Conservation (phyloP, 352 stramenopile genomes). For the Phytophthora tubulina region DNA sequence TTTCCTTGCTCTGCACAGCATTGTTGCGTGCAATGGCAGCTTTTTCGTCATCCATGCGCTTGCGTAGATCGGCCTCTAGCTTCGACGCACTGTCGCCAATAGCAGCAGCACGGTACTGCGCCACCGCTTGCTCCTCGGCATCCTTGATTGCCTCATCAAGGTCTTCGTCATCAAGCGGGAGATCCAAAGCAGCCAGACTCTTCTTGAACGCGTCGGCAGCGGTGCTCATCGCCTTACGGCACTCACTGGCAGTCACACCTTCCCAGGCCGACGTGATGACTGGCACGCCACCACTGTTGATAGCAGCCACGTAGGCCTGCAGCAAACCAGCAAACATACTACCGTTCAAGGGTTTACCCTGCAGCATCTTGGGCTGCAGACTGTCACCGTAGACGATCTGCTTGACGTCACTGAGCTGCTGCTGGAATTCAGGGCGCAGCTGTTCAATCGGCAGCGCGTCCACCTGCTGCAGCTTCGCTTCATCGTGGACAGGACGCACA, state of each 20-base stretch:
- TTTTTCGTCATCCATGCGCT: conserved; percentile 82
- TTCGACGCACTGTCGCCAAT: conserved; percentile 78
- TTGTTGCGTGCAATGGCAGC: conserved; percentile 54
- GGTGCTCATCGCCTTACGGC: conserved; percentile 73
- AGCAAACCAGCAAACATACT: conserved; percentile 88
- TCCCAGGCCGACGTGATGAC: conserved; percentile 91
- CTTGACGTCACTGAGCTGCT: conserved; percentile 73
- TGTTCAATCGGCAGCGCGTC: conserved; percentile 72
- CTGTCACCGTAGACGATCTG: conserved; percentile 76
- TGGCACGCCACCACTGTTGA: conserved; percentile 89
- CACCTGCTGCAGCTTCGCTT: conserved; percentile 80
- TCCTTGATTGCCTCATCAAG: conserved; percentile 66
- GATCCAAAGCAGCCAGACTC: conserved; percentile 59
- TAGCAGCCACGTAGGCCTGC: conserved; percentile 86
- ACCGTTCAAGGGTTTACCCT: conserved; percentile 81
- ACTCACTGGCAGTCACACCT: conserved; percentile 83
- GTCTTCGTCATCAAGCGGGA: conserved; percentile 80
- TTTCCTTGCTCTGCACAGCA: conserved; percentile 69
- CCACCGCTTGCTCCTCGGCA: conserved; percentile 59
- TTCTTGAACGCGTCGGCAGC: conserved; percentile 77
- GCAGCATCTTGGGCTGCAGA: conserved; percentile 85
- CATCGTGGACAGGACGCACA: conserved; percentile 85
- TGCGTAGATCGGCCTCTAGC: conserved; percentile 68
- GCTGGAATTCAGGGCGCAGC: conserved; percentile 81
- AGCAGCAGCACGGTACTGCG: conserved; percentile 66